These are phyloP conservation scores for Vigna nakashimae DNA, from an alignment of 306 rosid genomes.

Conservation along the genomic window DNA sequence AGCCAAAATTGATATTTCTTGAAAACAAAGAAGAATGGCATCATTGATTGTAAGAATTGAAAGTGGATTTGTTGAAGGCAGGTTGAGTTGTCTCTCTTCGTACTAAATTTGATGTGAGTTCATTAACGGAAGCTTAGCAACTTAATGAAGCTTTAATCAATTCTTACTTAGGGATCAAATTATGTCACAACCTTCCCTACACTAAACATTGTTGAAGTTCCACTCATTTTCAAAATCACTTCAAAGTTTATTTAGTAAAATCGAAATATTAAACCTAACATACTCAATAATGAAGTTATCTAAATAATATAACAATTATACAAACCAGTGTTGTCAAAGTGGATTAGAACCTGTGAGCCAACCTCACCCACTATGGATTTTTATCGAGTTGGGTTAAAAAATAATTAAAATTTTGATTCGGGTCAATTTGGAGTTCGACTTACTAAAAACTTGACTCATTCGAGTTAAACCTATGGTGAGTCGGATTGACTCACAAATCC, in stretches of 20 bases:
- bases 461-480: no score
- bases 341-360: no score
- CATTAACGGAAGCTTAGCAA: conserved; percentile 37
- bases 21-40: conserved; percentile 59
- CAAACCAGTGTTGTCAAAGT: no score
- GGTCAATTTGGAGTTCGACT: no score
- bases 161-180: neutral
- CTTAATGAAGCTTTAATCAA: conserved; percentile 30
- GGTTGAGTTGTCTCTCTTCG: conserved; percentile 42
- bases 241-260: neutral
- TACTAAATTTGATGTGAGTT: conserved; percentile 44
- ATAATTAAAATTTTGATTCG: no score
- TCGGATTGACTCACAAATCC: no score
- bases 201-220: neutral
- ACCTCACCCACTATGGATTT: no score
- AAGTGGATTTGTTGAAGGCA: conserved; percentile 51
- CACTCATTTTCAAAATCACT: neutral
- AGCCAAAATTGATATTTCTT: conserved; percentile 62
- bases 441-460: no score
- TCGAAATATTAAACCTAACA: neutral
- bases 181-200: neutral
- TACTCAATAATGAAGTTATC: neutral
- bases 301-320: neutral
- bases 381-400: no score
- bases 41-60: conserved; percentile 61